These are phyloP conservation scores for Saturnispora galanensis DNA, from an alignment of 805 yeast genomes.

Conservation along the genomic window DNA sequence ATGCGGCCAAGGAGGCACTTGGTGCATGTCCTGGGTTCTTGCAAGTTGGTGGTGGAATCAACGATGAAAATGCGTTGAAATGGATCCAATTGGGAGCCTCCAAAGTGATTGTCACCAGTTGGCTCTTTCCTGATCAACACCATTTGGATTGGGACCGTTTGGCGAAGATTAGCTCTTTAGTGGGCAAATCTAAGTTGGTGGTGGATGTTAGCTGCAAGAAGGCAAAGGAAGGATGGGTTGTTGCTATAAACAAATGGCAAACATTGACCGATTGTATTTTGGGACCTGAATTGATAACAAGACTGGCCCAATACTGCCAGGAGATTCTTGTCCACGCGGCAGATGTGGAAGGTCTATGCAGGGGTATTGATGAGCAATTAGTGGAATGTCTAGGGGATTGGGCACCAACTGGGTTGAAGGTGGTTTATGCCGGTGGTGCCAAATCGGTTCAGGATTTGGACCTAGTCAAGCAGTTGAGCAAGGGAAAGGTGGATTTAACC, in stretches of 20 bases:
- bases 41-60: constrained; percentile 94
- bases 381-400: constrained; percentile 69
- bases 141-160: constrained; percentile 44
- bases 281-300: constrained; percentile 39
- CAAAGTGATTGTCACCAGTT: constrained; percentile 87
- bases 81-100: constrained; percentile 78
- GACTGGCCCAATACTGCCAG: constrained; percentile 56
- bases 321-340: constrained; percentile 96
- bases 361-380: constrained; percentile 78
- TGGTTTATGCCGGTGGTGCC: constrained; percentile 98
- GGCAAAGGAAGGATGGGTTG: constrained; percentile 55
- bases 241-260: constrained; percentile 98
- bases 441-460: constrained; percentile 58
- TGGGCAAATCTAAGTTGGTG: constrained; percentile 64
- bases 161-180: constrained; percentile 34
- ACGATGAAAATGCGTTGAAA: constrained; percentile 51
- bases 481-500: constrained; percentile 82
- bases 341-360: constrained; percentile 94
- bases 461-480: constrained; percentile 56
- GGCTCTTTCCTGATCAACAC: constrained; percentile 65
- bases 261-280: constrained; percentile 63
- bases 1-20: constrained; percentile 72
- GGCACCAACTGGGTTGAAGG: constrained; percentile 49
- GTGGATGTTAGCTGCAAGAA: constrained; percentile 81
- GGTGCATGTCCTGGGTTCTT: constrained; percentile 59